These are phyloP conservation scores for Annulohypoxylon stygium DNA, from an alignment of 495 filamentous ascomycete species.

Conservation along the genomic window DNA sequence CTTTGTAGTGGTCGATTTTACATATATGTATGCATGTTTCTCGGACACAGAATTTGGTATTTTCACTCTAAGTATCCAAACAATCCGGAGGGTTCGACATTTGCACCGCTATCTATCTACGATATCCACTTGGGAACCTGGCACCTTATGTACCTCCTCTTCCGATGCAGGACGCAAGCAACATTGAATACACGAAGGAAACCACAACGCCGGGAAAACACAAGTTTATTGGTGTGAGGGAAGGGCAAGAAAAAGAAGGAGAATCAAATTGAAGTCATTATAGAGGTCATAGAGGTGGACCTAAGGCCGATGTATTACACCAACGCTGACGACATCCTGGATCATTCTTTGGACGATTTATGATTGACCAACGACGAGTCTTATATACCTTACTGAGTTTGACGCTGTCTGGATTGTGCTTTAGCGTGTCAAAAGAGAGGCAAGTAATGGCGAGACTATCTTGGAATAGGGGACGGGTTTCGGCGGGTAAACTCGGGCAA, in stretches of 20 bases:
- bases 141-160: background rate
- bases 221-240: background rate
- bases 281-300: background rate
- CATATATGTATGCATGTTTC: constrained; percentile 4
- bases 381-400: background rate
- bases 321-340: background rate
- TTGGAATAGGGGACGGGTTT: background rate
- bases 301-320: background rate
- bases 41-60: constrained; percentile 3
- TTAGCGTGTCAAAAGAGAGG: background rate
- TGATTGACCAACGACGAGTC: background rate
- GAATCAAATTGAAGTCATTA: background rate
- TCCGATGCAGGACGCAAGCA: background rate
- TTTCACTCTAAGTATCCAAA: background rate
- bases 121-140: background rate
- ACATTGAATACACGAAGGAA: background rate
- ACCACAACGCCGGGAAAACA: background rate
- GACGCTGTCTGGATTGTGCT: background rate
- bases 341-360: background rate
- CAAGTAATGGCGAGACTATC: background rate
- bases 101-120: background rate
- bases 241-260: background rate
- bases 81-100: background rate
- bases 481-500: background rate
- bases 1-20: background rate